A percentile compares a stretch with the other conserved stretches of the same genome.
These are phyloP conservation scores for Gracilaria gracilis DNA, from an alignment of 23 red algal species.

Conservation along the genomic window DNA sequence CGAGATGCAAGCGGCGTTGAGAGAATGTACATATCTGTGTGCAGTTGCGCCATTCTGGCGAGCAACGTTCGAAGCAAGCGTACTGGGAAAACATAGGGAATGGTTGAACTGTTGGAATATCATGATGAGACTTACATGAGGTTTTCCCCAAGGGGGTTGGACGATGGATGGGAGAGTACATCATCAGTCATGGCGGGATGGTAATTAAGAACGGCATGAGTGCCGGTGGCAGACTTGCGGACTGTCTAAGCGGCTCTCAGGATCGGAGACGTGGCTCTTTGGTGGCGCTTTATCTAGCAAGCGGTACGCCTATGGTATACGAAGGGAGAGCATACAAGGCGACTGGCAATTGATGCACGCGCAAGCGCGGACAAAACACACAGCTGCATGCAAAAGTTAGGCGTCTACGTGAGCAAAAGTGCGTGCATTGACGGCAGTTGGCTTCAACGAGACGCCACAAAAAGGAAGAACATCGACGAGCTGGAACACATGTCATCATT, in stretches of 20 bases:
- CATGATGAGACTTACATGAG: slow-evolving; percentile 90
- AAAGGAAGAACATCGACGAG: too few relatives aligned
- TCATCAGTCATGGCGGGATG: slow-evolving; percentile 66
- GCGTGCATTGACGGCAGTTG: slow-evolving; percentile 81
- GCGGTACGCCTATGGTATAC: slow-evolving; percentile 84
- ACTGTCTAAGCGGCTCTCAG: slow-evolving; percentile 69
- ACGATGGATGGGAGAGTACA: slow-evolving; percentile 65
- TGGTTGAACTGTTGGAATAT: slow-evolving; percentile 87
- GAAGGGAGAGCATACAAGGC: slow-evolving; percentile 55
- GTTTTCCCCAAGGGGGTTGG: slow-evolving; percentile 74
- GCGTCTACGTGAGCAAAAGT: slow-evolving; percentile 20
- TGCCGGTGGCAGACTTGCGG: slow-evolving; percentile 66
- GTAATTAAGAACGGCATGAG: slow-evolving; percentile 81
- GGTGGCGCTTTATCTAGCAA: slow-evolving; percentile 71
- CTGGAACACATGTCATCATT: too few relatives aligned
- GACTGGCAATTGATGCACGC: slow-evolving; percentile 39
- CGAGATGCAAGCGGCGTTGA: slow-evolving; percentile 90
- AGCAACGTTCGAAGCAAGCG: slow-evolving; percentile 33
- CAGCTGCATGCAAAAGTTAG: slow-evolving; percentile 38
- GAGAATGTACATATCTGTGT: slow-evolving; percentile 81
- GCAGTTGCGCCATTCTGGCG: slow-evolving; percentile 86
- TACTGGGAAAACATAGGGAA: slow-evolving; percentile 29
- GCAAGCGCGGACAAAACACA: slow-evolving; percentile 10
- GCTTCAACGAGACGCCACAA: slow-evolving; percentile 77
- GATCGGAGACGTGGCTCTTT: slow-evolving; percentile 72